Base-by-base conservation (phyloP, 208 protist genomes). In the Leishmania amazonensis region DNA sequence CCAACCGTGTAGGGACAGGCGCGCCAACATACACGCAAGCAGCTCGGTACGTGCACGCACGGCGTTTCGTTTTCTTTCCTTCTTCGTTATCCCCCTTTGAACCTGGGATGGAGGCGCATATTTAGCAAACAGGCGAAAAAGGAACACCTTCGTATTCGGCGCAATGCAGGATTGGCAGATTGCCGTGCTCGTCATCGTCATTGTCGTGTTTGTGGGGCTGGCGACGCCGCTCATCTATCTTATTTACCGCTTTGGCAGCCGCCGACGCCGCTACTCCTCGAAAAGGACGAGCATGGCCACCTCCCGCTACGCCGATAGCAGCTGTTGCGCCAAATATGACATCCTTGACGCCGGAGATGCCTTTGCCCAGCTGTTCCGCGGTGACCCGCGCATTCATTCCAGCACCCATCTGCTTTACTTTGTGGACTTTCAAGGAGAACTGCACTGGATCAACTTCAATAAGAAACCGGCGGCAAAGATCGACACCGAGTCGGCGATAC, bases 111-210 rank as follows among this genome's bases (percentile, higher is more conserved):
- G 9, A 1, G 45, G 70, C 9, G 62, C 62, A 40, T 40, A 13
- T 24, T 40, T 24, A 38, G 24, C 5, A 35, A 13, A 35, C 8
- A 53, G 2, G 24, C 28, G 40, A 2, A 38, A 74, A 13, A 76
- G 35, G 15, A 62, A 15, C n/a, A 15, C 35, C 80, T 40, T 57
- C 35, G 31, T 57, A 40, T 28, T 42, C 2, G 35, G n/a, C 6
- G 71, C 78, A 17, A 94, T 92, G 91, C 62, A 91, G 73, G 87
- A 84, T 38, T 91, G 85, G 81, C 83, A 93, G 71, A 89, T 95
- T 35, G 82, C 70, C 0, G 76, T 94, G 51, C 67, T 95, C 19
- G 80, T 95, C 49, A 85, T 91, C 53, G 91, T 95, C 53, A 83
- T 86, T 64, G 78, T 95, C 17, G 80, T 91, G 42, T 91, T 94